Base-by-base conservation (phyloP, 192 early-diverging fungal genomes). In the Chytriomyces hyalinus region DNA sequence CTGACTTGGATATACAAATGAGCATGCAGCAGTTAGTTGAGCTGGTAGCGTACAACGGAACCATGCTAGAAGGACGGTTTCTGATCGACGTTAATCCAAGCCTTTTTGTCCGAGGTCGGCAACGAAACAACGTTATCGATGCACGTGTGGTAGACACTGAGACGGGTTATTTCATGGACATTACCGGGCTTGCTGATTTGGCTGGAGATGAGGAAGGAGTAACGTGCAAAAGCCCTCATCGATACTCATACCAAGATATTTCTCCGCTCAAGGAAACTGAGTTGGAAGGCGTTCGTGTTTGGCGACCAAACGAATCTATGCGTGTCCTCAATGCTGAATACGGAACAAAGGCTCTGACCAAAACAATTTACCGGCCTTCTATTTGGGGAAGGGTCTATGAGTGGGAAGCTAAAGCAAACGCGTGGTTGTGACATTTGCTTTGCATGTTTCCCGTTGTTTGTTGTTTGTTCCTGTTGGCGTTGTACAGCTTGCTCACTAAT, bases 71-170 rank as follows among this genome's bases (percentile, higher is more conserved):
- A 45, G 63, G 61, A 0, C 79, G 77, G 1, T 84, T 78, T 65
- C 45, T 81, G 26, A 24, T 84, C 6, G 82, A 81, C 61, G 82
- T 84, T 45, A 84, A 75, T 77, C 79, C 79, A 0, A 43, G 47
- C 47, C 53, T 59, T 50, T 15, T 48, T 26, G 57, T 36, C 10
- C 80, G 83, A 5, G 36, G 36, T 36, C 36, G 36, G 1, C 36
- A 36, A 36, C 15, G 20, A 20, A n/a, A 13, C 3, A 84, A 84
- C 61, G 65, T 70, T 3, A 83, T 84, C 49, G 83, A 84, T 65
- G 81, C 78, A 9, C 80, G 83, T 11, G 64, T 82, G 28, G 76
- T 84, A 70, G 83, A 84, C 70, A 82, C 61, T 13, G 36, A 13
- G n/a, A 64, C 80, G 15, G 83, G 81, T 17, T 50, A 61, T 46